Base-by-base conservation (phyloP, 2,329 filamentous ascomycete genomes). In the Coleophoma crateriformis region DNA sequence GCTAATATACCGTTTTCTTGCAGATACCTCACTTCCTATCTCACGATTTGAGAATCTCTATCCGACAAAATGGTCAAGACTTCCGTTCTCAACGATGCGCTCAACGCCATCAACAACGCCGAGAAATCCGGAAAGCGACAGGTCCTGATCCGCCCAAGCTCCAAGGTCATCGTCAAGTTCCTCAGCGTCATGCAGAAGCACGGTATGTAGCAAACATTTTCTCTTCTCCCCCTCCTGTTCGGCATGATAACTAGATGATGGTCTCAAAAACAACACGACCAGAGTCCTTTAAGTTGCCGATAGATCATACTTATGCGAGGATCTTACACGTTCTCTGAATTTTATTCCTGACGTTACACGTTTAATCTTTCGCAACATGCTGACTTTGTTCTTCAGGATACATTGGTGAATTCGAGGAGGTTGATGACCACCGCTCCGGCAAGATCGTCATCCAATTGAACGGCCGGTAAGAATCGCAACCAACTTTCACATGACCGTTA, bases 171-270 rank as follows among this genome's bases (percentile, higher is more conserved):
- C 69, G 79, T 95, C 82, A 97, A 97, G 85, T 99, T 97, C 86
- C 82, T 99, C 71, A 82, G 82, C 72, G 92, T 97, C 75, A 99
- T 99, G 94, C 94, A 99, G 82, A 90, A 88, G 77, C 94, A 99
- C 81, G 94, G 94, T 97, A 94, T 61, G 90, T 88, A 46, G 46
- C 41, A 48, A 45, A 10, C 13, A 41, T 45, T 54, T 55, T 46
- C 34, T 33, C 54, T 54, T 49, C 49, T 55, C 52, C 37, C 53
- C 45, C 51, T 56, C 61, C 61, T 64, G 67, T 85, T 94, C 94
- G 92, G 91, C 87, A 87, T 96, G 90, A 97, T 97, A 97, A 97
- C 94, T 99, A 96, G 92, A 89, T 87, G 85, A 90, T 83, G 84
- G 85, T 92, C 85, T 86, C 83, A 82, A 81, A 81, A 72, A 69